Conservation (phyloP, 2,329 filamentous ascomycete genomes). For the Xylaria multiplex region DNA sequence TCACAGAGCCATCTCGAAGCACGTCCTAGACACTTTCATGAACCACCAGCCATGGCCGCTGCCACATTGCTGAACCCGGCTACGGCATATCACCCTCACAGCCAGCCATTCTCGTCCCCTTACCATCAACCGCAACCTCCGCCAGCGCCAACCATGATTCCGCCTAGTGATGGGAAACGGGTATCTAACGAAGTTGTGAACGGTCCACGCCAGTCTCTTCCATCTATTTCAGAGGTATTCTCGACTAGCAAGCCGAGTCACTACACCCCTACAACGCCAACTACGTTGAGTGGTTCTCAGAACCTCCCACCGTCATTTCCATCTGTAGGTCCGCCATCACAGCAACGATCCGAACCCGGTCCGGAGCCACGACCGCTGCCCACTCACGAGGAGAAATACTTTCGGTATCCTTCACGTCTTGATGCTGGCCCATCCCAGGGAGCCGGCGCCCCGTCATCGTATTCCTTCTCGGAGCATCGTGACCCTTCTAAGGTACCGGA, state of each 20-base stretch:
- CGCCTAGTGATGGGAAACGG: constrained; percentile 44
- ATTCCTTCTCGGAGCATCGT: constrained; percentile 45
- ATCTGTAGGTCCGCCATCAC: constrained; percentile 38
- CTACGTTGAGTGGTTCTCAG: constrained; percentile 42
- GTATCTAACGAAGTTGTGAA: constrained; percentile 45
- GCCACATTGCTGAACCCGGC: constrained; percentile 50
- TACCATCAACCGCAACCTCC: constrained; percentile 46
- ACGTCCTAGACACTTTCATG: constrained; percentile 42
- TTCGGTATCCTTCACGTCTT: constrained; percentile 43
- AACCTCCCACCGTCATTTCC: constrained; percentile 46
- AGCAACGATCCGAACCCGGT: constrained; percentile 44
- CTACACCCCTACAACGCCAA: constrained; percentile 47
- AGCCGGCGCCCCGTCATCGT: constrained; percentile 43
- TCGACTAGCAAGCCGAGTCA: constrained; percentile 44
- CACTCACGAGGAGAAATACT: constrained; percentile 48
- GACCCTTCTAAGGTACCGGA: constrained; percentile 45
- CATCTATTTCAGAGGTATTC: constrained; percentile 50
- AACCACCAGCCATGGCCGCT: constrained; percentile 48
- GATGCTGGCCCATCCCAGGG: constrained; percentile 44
- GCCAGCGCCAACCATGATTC: constrained; percentile 45
- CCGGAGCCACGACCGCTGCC: constrained; percentile 45
- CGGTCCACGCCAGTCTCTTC: constrained; percentile 47
- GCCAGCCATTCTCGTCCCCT: constrained; percentile 41
- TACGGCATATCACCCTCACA: constrained; percentile 47
- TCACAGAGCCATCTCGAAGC: constrained; percentile 42